Percentiles rank a stretch among this genome's conserved stretches.
Evolutionary conservation across 805 yeast genomes (phyloP).

Genomic region (Candida koratica): DNA sequence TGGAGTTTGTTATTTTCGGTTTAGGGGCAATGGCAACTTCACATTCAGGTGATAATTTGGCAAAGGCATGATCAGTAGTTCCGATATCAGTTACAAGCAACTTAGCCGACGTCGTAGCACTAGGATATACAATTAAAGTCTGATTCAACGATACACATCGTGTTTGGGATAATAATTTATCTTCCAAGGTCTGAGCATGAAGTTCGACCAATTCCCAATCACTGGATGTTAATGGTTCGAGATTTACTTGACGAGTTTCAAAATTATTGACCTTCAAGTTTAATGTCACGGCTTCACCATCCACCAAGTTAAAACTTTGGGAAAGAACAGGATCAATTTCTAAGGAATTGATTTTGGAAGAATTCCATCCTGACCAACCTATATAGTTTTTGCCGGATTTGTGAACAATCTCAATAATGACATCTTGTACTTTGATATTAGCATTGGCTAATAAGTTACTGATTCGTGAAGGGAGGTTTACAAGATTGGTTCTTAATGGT

Average conservation of each 20-base stretch:
- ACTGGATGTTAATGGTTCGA: constrained; percentile 71
- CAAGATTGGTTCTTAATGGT: constrained; percentile 45
- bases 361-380: constrained; percentile 67
- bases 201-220: constrained; percentile 93
- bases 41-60: constrained; percentile 57
- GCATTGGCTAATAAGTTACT: constrained; percentile 46
- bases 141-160: constrained; percentile 65
- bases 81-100: constrained; percentile 48
- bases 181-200: constrained; percentile 74
- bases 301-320: constrained; percentile 42
- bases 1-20: constrained; percentile 25
- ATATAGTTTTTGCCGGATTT: constrained; percentile 34
- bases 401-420: constrained; percentile 46
- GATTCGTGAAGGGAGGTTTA: constrained; percentile 50
- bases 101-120: constrained; percentile 55
- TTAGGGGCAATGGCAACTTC: constrained; percentile 77
- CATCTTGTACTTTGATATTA: constrained; percentile 54
- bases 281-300: constrained; percentile 36
- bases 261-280: constrained; percentile 46
- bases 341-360: constrained; percentile 29
- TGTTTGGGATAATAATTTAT: constrained; percentile 70
- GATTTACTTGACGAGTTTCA: constrained; percentile 57
- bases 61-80: constrained; percentile 39
- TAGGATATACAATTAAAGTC: constrained; percentile 64
- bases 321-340: constrained; percentile 73